Base-by-base conservation (phyloP, 805 yeast genomes). In the Yarrowia sp. region DNA sequence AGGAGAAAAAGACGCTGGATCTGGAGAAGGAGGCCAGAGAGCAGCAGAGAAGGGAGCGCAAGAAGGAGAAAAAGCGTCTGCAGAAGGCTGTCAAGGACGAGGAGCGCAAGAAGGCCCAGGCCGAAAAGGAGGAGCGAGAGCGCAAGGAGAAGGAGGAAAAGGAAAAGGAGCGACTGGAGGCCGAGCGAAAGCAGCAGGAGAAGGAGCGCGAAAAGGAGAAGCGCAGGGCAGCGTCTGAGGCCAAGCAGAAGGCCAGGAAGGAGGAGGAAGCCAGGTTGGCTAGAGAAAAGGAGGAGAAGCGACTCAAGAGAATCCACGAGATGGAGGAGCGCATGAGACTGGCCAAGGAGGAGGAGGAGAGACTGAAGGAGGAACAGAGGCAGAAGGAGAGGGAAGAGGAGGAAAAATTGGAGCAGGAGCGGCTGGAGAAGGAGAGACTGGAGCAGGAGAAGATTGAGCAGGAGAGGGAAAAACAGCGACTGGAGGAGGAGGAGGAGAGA, bases 11-110 rank as follows among this genome's bases (percentile, higher is more conserved):
- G 36, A 21, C 21, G n/a, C 63, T 67, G 42, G 65, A 68, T 63
- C 68, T 68, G 44, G 75, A 68, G 64, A 69, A 63, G 63, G 77
- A 69, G 65, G 67, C 63, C 65, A 74, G 71, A 66, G 73, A 72
- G 63, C 70, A 68, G 41, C 66, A 69, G 49, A 78, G 77, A 22
- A 74, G 76, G 66, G 79, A 78, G 63, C 72, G 71, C 66, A 76
- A 75, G 67, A 74, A 74, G 65, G 76, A 75, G 49, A 76, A 76
- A 66, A 74, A 75, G 68, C 73, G 77, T 4, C 73, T 68, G 16
- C 75, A 69, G 64, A 71, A 71, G 61, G 72, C 67, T 42, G 74
- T 73, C 38, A 74, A 74, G 60, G 80, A 76, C 59, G 78, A 76
- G 53, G 79, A 76, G 65, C 70, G 70, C 27, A 68, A 66, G 13